Conservation (phyloP, 179 eudicot genomes). For the Silene noctiflora region DNA sequence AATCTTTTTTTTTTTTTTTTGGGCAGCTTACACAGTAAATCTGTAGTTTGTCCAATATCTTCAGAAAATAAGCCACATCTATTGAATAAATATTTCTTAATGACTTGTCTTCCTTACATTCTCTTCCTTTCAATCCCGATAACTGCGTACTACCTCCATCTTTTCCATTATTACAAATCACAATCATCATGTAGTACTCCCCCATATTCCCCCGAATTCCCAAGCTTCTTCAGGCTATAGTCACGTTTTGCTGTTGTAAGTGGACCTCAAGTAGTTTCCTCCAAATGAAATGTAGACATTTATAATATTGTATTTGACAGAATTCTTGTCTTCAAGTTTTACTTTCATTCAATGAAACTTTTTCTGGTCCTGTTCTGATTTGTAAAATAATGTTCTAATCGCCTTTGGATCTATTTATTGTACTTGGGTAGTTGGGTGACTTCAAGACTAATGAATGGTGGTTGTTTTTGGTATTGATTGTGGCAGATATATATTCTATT, state of each 20-base stretch:
- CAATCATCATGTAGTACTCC: neutral
- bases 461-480: conserved; percentile 1
- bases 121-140: no score
- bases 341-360: neutral
- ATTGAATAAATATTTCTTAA: neutral
- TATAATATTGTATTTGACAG: neutral
- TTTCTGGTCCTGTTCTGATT: neutral
- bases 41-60: neutral
- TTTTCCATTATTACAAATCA: neutral
- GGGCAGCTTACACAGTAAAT: no score
- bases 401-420: neutral
- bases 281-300: neutral
- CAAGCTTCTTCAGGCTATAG: neutral
- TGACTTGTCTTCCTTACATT: no score
- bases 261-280: neutral
- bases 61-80: neutral
- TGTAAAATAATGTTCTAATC: neutral
- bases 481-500: conserved; percentile 85
- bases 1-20: neutral
- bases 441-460: neutral
- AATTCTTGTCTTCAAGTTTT: neutral
- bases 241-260: neutral
- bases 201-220: no score
- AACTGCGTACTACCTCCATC: neutral
- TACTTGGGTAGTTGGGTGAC: neutral